Evolutionary conservation across 345 rosid species (phyloP).

Genomic region (Bruguiera gymnorhiza): DNA sequence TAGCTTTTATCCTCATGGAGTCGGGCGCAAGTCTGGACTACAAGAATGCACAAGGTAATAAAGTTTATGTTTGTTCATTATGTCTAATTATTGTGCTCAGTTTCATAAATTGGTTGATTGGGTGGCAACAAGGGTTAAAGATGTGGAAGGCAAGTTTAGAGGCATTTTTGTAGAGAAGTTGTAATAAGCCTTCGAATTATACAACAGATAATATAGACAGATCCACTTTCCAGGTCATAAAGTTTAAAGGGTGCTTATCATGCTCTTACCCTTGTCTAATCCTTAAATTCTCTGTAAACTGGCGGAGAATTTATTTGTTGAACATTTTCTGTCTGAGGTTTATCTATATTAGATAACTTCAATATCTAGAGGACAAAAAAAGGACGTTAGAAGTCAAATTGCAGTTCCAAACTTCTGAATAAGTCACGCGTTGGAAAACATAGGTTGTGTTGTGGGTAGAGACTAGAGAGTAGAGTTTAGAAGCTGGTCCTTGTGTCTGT

Average conservation of each 20-base stretch:
- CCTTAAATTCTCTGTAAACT: neutral
- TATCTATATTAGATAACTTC: too few relatives aligned
- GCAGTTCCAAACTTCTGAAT: too few relatives aligned
- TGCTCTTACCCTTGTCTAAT: neutral
- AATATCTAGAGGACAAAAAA: too few relatives aligned
- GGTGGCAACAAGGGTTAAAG: neutral
- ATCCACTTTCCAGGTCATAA: too few relatives aligned
- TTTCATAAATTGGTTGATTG: conserved; percentile 3
- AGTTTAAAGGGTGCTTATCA: neutral
- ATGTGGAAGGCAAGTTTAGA: neutral
- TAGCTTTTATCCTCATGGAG: conserved; percentile 77
- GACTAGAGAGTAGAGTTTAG: too few relatives aligned
- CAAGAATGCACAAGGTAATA: conserved; percentile 88
- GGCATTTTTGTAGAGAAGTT: neutral
- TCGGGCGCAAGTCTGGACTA: conserved; percentile 74
- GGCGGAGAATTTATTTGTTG: neutral
- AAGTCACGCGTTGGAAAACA: too few relatives aligned
- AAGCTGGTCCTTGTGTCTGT: too few relatives aligned
- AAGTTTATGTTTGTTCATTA: conserved; percentile 1
- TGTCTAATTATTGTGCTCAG: neutral
- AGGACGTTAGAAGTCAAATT: too few relatives aligned
- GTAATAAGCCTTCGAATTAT: too few relatives aligned
- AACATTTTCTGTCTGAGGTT: too few relatives aligned
- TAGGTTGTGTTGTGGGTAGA: too few relatives aligned
- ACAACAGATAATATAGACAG: too few relatives aligned